Percentiles rank a stretch among this genome's conserved stretches.
Conservation (phyloP, 768 basidiomycete species). For the Naganishia kalamii region DNA sequence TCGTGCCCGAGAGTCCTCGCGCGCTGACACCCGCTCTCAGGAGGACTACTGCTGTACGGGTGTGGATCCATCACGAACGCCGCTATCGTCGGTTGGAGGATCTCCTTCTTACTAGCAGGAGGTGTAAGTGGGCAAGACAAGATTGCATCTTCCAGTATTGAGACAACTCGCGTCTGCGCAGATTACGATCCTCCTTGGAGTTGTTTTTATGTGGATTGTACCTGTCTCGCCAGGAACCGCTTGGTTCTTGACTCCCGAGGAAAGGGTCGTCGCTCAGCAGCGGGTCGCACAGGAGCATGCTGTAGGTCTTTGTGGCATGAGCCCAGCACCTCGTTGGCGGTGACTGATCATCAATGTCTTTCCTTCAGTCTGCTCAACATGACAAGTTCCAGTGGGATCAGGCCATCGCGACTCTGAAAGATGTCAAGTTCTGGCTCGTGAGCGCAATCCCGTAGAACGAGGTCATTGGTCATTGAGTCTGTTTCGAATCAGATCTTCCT, state of each 20-base stretch:
- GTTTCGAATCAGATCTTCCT: slow-evolving; percentile 24
- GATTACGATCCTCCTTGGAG: slow-evolving; percentile 27
- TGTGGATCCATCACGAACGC: slow-evolving; percentile 20
- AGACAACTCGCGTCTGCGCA: not conserved
- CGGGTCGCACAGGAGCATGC: slow-evolving; percentile 34
- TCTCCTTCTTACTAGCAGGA: slow-evolving; percentile 28
- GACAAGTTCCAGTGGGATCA: slow-evolving; percentile 26
- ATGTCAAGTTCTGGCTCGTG: slow-evolving; percentile 20
- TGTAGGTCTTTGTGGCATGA: not conserved
- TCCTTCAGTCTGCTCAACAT: slow-evolving; percentile 21
- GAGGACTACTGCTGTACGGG: slow-evolving; percentile 28
- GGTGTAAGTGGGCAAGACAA: not conserved
- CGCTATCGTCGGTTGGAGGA: slow-evolving; percentile 26
- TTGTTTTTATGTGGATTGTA: slow-evolving; percentile 26
- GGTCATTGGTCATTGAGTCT: not conserved
- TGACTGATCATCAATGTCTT: too few species aligned
- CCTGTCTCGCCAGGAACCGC: slow-evolving; percentile 24
- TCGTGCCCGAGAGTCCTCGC: too few species aligned
- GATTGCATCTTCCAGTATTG: not conserved
- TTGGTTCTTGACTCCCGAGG: slow-evolving; percentile 30
- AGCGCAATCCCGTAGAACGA: not conserved
- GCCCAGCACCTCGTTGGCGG: not conserved
- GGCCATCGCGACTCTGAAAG: slow-evolving; percentile 26
- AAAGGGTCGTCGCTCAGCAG: slow-evolving; percentile 26
- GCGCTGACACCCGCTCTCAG: not conserved